Evolutionary conservation across 768 basidiomycete genomes (phyloP), one percentile per base, ranked within the genome.

Genomic region (Boletellus ananiceps): DNA sequence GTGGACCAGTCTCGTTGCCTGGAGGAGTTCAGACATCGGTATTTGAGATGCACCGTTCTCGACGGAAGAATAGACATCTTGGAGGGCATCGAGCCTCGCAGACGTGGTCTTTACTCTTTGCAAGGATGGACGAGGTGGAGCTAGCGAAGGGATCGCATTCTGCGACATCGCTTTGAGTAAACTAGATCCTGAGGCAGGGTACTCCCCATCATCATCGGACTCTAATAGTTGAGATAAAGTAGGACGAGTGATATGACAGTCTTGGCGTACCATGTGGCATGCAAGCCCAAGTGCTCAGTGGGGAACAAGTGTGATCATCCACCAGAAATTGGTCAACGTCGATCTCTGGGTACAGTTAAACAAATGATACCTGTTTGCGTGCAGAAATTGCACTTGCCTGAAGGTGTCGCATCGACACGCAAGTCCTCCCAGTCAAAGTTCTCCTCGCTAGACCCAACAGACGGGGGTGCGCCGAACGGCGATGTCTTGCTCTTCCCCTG

Each of bases 41-140:
- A 77, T 68, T 49, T 82, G 80, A 16, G 79, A 79, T 8, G 65
- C 72, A 8, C 71, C 72, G 12, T 69, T 67, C 8, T 66, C 53
- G 13, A 82, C 57, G 11, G 71, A 70, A 8, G 70, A 69, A 50
- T 75, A 77, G 11, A 76, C 74, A 9, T 68, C 68, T 46, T 70
- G 70, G 21, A 80, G 57, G 5, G 68, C 72, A 3, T 73, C 72
- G 16, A 82, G 61, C n/a, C 68, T 71, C 5, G 70, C 61, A 6
- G 74, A 72, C 3, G 69, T 64, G 1, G 71, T 76, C 33, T 68
- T 69, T 35, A 68, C 69, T 49, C 73, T 68, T 31, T 62, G 65
- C 12, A 77, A 53, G 8, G 66, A 57, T 39, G 57, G 49, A 16
- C 38, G 54, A 15, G 36, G 9, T 21, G 55, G 48, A 19, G 47